Evolutionary conservation across 2,329 filamentous ascomycete species (phyloP).

Genomic region (Allantophomopsis cytisporea): DNA sequence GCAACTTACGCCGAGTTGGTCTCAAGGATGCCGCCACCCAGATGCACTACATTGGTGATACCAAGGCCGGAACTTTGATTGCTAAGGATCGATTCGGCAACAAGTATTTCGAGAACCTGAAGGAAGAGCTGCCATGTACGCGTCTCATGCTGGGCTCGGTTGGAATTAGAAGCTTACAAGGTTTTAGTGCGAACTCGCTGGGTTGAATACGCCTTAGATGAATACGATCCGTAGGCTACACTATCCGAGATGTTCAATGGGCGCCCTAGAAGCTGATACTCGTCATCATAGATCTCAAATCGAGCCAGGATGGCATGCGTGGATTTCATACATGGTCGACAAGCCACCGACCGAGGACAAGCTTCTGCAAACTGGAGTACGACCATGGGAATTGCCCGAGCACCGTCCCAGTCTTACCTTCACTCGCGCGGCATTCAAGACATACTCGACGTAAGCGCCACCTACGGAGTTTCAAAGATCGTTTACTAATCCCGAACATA

Average conservation of each 20-base stretch:
- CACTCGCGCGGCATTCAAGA: conserved; percentile 71
- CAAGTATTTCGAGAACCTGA: conserved; percentile 90
- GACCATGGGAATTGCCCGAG: conserved; percentile 63
- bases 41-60: conserved; percentile 55
- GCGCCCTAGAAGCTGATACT: conserved; percentile 3
- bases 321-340: conserved; percentile 91
- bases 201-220: conserved; percentile 76
- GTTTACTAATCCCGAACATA: conserved; percentile 10
- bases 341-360: conserved; percentile 69
- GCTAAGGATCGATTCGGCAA: conserved; percentile 86
- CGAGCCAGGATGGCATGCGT: conserved; percentile 95
- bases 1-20: conserved; percentile 78
- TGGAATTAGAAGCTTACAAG: conserved; percentile 3
- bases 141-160: background rate
- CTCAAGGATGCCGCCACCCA: conserved; percentile 45
- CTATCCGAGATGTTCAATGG: too few relatives aligned
- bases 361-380: conserved; percentile 49
- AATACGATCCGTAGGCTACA: conserved; percentile 31
- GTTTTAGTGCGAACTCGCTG: conserved; percentile 77
- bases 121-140: conserved; percentile 81
- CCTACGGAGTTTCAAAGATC: background rate
- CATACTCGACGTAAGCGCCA: conserved; percentile 79
- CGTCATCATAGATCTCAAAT: conserved; percentile 50
- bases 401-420: conserved; percentile 63
- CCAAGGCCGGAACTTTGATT: conserved; percentile 80